phyloP scores from a whole-genome alignment of 2,329 filamentous ascomycete genomes.

The Trichophyton simii region DNA sequence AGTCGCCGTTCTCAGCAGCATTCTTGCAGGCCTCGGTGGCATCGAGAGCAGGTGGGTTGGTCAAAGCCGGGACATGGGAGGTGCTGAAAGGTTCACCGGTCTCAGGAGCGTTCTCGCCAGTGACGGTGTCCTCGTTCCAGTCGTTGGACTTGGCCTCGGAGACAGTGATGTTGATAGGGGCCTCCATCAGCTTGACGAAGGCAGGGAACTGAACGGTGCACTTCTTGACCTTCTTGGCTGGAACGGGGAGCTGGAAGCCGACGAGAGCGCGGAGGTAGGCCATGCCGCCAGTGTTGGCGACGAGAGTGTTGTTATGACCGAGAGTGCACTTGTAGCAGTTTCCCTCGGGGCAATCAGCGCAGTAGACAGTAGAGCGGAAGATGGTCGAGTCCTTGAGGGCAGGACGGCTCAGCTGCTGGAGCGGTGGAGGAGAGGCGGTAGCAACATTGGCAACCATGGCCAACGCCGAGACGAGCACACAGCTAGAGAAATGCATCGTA shows the following conservation, averaged over 20 bases:
- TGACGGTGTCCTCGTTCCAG: constrained; percentile 4
- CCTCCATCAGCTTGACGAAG: neutral
- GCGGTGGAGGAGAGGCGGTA: neutral
- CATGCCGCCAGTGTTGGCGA: neutral
- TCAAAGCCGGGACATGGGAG: neutral
- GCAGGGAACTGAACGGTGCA: constrained; percentile 7
- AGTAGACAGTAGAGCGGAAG: neutral
- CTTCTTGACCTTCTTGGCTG: neutral
- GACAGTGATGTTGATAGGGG: constrained; percentile 1
- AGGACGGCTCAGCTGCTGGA: neutral
- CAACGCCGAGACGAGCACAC: neutral
- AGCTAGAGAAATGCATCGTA: constrained; percentile 3
- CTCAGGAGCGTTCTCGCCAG: neutral
- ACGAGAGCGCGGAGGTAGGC: constrained; percentile 1
- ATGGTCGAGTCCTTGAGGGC: constrained; percentile 5
- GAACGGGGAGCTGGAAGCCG: constrained; percentile 3
- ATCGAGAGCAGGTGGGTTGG: constrained; percentile 1
- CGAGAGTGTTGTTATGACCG: neutral
- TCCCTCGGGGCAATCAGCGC: constrained; percentile 3
- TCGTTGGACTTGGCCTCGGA: neutral
- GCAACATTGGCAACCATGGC: neutral
- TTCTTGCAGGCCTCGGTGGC: constrained; percentile 3
- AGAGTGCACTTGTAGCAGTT: constrained; percentile 6
- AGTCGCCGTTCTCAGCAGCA: neutral
- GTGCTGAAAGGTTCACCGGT: neutral